A percentile compares a stretch with the other conserved stretches of the same genome.
These are phyloP conservation scores for Thozetella sp. DNA, from an alignment of 495 filamentous ascomycete species.

Conservation along the genomic window DNA sequence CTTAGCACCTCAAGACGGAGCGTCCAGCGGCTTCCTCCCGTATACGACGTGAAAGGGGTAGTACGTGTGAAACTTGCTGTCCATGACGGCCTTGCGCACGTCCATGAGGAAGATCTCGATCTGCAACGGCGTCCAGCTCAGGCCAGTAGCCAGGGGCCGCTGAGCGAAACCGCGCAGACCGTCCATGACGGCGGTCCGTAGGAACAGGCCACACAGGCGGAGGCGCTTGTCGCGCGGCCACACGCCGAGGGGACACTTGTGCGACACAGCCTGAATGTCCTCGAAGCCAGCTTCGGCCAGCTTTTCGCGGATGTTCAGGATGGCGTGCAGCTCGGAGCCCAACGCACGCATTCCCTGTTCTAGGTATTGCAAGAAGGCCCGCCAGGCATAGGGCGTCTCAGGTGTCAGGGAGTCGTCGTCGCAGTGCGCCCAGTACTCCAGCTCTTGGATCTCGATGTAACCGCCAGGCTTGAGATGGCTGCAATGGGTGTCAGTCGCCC, in stretches of 20 bases:
- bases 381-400: slow-evolving; percentile 31
- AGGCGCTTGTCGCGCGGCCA: slow-evolving; percentile 33
- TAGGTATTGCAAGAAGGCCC: slow-evolving; percentile 31
- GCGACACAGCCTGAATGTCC: slow-evolving; percentile 13
- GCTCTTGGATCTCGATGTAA: slow-evolving; percentile 56
- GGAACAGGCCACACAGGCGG: slow-evolving; percentile 30
- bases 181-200: slow-evolving; percentile 33
- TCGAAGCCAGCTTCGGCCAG: slow-evolving; percentile 29
- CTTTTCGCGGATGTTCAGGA: slow-evolving; percentile 13
- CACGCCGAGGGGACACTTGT: slow-evolving; percentile 32
- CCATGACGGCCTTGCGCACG: slow-evolving; percentile 33
- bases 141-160: slow-evolving; percentile 23
- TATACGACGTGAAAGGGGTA: slow-evolving; percentile 29
- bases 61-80: slow-evolving; percentile 28
- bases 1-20: no score
- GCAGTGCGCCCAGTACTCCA: slow-evolving; percentile 32
- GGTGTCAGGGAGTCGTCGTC: slow-evolving; percentile 41
- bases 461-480: slow-evolving; percentile 52
- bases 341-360: slow-evolving; percentile 21
- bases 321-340: slow-evolving; percentile 25
- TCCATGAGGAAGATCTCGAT: slow-evolving; percentile 41
- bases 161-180: slow-evolving; percentile 30
- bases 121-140: slow-evolving; percentile 34
- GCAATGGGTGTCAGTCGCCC: not conserved
- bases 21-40: slow-evolving; percentile 28